phyloP scores from a whole-genome alignment of 306 rosid genomes.

The Oxytropis ochrocephala region DNA sequence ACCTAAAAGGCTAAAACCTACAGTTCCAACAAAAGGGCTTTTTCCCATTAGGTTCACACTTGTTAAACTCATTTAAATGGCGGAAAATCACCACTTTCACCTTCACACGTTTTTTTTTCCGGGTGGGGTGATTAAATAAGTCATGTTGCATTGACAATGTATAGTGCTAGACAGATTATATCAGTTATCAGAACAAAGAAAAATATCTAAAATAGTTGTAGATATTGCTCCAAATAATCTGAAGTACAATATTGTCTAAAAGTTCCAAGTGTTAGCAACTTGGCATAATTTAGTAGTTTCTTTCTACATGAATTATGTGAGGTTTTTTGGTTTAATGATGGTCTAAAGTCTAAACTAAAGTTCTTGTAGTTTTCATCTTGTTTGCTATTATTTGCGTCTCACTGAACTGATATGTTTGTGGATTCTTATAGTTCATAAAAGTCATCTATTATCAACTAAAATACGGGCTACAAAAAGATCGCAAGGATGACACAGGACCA shows the following conservation, averaged over 20 bases:
- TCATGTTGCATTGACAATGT: neutral
- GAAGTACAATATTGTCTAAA: neutral
- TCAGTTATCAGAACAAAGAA: neutral
- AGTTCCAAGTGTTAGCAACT: neutral
- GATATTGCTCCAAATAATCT: neutral
- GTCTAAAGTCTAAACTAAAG: neutral
- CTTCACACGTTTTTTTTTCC: neutral
- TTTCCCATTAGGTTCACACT: neutral
- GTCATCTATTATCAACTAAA: constrained; percentile 77
- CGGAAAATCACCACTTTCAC: neutral
- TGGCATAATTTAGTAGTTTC: constrained; percentile 1
- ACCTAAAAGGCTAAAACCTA: neutral
- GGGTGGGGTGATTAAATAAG: neutral
- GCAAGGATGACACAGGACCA: constrained; percentile 25
- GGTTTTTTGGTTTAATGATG: neutral
- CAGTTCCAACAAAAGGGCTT: neutral
- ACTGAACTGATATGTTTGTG: constrained; percentile 12
- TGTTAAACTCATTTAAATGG: neutral
- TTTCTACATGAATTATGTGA: neutral
- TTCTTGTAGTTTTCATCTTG: neutral
- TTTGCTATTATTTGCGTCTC: neutral
- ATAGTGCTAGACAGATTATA: neutral
- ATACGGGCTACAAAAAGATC: constrained; percentile 60
- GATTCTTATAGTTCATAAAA: constrained; percentile 52
- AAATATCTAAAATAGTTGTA: neutral